phyloP scores from a whole-genome alignment of 352 stramenopile genomes.

The Globisporangium carolinianum region DNA sequence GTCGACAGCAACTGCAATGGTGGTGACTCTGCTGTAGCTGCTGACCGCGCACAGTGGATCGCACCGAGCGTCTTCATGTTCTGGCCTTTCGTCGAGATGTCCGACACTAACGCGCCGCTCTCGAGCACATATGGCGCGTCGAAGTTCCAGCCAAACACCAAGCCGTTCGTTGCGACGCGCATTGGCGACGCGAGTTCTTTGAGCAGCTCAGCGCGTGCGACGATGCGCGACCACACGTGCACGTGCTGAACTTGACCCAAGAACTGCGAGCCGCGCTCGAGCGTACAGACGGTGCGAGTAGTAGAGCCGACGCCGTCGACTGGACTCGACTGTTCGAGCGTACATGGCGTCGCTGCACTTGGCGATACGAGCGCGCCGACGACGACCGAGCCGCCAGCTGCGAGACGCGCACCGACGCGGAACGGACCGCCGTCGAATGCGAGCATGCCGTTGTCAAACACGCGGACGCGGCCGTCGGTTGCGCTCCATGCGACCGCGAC shows the following conservation, averaged over 20 bases:
- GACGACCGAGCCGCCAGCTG: conserved; percentile 28
- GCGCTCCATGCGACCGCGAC: conserved; percentile 47
- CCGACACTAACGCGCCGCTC: conserved; percentile 23
- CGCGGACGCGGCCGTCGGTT: conserved; percentile 36
- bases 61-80: conserved; percentile 32
- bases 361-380: conserved; percentile 32
- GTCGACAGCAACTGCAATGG: not conserved
- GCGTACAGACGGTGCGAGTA: conserved; percentile 19
- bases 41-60: conserved; percentile 18
- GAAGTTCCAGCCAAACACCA: conserved; percentile 68
- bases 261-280: conserved; percentile 21
- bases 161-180: conserved; percentile 38
- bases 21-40: not conserved
- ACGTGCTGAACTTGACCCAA: conserved; percentile 49
- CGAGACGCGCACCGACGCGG: conserved; percentile 22
- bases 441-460: conserved; percentile 70
- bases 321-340: conserved; percentile 1
- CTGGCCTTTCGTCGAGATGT: conserved; percentile 43
- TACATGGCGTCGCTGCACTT: conserved; percentile 3
- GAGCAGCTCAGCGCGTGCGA: conserved; percentile 39
- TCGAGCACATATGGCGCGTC: conserved; percentile 21
- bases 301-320: no score
- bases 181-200: conserved; percentile 51
- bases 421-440: conserved; percentile 64
- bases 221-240: conserved; percentile 44